These are phyloP conservation scores for Lactarius tabidus DNA, from an alignment of 768 basidiomycete species.

Conservation along the genomic window DNA sequence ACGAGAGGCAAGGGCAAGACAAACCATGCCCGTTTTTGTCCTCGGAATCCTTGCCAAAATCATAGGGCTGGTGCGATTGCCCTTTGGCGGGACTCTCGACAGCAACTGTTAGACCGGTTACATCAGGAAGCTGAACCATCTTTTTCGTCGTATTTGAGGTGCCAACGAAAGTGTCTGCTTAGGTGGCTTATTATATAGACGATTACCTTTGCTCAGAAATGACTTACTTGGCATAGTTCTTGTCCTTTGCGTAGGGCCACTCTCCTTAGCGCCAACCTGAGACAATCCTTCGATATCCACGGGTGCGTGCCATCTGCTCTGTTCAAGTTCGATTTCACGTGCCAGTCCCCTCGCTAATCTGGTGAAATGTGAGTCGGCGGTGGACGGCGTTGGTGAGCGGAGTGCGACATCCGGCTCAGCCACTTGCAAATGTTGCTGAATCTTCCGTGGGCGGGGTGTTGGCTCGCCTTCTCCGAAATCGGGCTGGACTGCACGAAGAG, in stretches of 20 bases:
- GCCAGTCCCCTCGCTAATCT: constrained; percentile 53
- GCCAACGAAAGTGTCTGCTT: constrained; percentile 27
- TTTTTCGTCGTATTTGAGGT: constrained; percentile 8
- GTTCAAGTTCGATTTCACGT: constrained; percentile 50
- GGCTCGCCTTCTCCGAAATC: constrained; percentile 18
- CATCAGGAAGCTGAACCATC: constrained; percentile 63
- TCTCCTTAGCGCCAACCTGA: constrained; percentile 5
- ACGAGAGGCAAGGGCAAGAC: constrained; percentile 18
- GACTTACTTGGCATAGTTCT: constrained; percentile 3
- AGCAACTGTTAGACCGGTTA: constrained; percentile 78
- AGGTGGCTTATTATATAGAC: not conserved
- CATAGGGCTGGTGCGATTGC: constrained; percentile 46
- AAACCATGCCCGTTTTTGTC: constrained; percentile 62
- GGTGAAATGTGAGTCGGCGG: constrained; percentile 52
- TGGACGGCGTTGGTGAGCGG: constrained; percentile 60
- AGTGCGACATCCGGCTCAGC: constrained; percentile 47
- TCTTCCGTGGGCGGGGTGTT: constrained; percentile 22
- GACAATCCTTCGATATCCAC: constrained; percentile 9
- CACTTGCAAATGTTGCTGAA: constrained; percentile 2
- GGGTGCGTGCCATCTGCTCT: constrained; percentile 23
- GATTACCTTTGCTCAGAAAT: not conserved
- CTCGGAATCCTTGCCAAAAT: constrained; percentile 37
- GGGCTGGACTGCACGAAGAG: constrained; percentile 7
- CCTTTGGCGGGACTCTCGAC: constrained; percentile 68
- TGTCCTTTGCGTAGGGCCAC: constrained; percentile 7